A percentile compares a stretch with the other conserved stretches of the same genome.
phyloP scores from a whole-genome alignment of 1,139 yeast species.

The Saccharomyces hybrid region DNA sequence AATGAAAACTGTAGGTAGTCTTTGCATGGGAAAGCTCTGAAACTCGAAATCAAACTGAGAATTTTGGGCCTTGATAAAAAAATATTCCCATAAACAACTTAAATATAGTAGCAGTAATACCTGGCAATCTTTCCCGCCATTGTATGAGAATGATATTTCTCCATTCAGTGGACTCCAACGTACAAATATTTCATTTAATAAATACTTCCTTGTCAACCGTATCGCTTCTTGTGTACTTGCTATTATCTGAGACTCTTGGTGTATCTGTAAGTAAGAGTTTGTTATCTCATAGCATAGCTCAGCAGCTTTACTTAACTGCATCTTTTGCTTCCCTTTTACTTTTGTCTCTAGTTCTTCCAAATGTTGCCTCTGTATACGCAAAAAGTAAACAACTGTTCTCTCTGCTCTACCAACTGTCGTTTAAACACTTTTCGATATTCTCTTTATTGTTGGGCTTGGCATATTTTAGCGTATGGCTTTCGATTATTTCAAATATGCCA shows the following conservation, averaged over 20 bases:
- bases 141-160: constrained; percentile 31
- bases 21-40: constrained; percentile 23
- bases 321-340: neutral
- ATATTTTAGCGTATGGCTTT: too few relatives aligned
- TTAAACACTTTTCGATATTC: neutral
- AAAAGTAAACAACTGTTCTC: neutral
- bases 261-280: constrained; percentile 18
- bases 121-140: constrained; percentile 35
- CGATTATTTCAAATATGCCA: neutral
- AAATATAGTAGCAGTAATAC: constrained; percentile 28
- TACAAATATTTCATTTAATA: constrained; percentile 24
- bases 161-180: constrained; percentile 28
- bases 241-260: constrained; percentile 14
- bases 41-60: constrained; percentile 20
- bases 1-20: constrained; percentile 29
- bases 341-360: neutral
- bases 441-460: neutral
- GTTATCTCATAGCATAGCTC: constrained; percentile 26
- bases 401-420: neutral
- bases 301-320: constrained; percentile 18
- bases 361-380: neutral
- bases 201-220: constrained; percentile 15
- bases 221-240: constrained; percentile 28
- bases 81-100: constrained; percentile 30
- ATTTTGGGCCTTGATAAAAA: constrained; percentile 8